These are phyloP conservation scores for Syncephalastrum contaminatum DNA, from an alignment of 371 early-diverging fungal species.

Conservation along the genomic window DNA sequence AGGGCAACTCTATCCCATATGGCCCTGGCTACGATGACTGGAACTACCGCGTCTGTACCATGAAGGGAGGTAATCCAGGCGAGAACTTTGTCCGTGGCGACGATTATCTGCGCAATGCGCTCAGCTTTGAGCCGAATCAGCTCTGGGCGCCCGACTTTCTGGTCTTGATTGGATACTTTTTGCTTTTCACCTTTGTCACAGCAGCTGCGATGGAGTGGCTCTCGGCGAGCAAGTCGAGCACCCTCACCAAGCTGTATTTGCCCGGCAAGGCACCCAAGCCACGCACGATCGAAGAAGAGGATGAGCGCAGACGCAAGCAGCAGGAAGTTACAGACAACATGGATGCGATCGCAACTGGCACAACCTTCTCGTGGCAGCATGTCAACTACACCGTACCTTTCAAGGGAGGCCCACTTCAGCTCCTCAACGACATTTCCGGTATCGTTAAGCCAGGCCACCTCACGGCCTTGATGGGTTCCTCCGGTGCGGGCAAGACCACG, in stretches of 20 bases:
- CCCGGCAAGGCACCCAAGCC: slow-evolving; percentile 31
- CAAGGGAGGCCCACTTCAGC: slow-evolving; percentile 45
- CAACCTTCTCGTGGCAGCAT: slow-evolving; percentile 48
- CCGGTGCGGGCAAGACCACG: slow-evolving; percentile 87
- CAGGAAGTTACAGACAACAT: slow-evolving; percentile 13
- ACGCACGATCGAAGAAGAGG: slow-evolving; percentile 21
- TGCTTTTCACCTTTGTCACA: slow-evolving; percentile 42
- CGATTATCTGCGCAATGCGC: slow-evolving; percentile 60
- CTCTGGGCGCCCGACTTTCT: slow-evolving; percentile 41
- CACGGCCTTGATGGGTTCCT: slow-evolving; percentile 78
- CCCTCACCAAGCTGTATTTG: slow-evolving; percentile 52
- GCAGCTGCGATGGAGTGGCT: slow-evolving; percentile 47
- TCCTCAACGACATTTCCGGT: slow-evolving; percentile 44
- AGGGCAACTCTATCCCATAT: slow-evolving; percentile 50
- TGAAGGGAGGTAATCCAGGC: slow-evolving; percentile 58
- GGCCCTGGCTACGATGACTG: slow-evolving; percentile 56
- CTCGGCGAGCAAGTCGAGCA: slow-evolving; percentile 43
- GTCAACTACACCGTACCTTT: slow-evolving; percentile 49
- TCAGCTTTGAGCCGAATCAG: slow-evolving; percentile 30
- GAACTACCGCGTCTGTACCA: slow-evolving; percentile 61
- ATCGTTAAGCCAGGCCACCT: slow-evolving; percentile 66
- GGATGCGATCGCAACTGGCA: slow-evolving; percentile 29
- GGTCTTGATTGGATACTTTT: slow-evolving; percentile 42
- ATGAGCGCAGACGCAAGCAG: slow-evolving; percentile 17
- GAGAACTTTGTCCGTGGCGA: slow-evolving; percentile 53